Conservation (phyloP, 768 basidiomycete genomes). For the Myochromella boudieri region DNA sequence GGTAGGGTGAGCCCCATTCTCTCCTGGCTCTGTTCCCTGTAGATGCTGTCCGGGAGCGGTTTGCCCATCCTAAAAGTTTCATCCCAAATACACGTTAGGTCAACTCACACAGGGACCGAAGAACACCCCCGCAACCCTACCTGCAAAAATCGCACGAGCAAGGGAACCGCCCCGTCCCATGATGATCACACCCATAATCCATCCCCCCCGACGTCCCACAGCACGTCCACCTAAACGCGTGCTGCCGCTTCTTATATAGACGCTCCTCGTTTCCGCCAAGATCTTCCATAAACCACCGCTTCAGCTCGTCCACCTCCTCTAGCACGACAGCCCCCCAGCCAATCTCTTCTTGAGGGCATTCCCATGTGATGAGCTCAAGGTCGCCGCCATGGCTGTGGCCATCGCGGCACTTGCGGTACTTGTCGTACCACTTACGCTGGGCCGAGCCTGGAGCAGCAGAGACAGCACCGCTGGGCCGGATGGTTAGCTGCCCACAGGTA, state of each 20-base stretch:
- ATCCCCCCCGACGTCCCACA: slow-evolving; percentile 34
- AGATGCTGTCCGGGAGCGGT: slow-evolving; percentile 28
- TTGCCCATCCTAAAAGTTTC: slow-evolving; percentile 29
- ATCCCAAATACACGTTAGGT: not conserved
- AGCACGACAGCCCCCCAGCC: slow-evolving; percentile 29
- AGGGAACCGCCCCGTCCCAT: slow-evolving; percentile 32
- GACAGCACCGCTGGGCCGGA: not conserved
- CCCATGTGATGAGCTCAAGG: slow-evolving; percentile 38
- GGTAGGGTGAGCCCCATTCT: slow-evolving; percentile 30
- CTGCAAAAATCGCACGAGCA: slow-evolving; percentile 40
- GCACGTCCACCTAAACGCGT: slow-evolving; percentile 38
- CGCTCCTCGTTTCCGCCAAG: slow-evolving; percentile 26
- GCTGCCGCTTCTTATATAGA: slow-evolving; percentile 29
- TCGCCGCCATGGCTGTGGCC: slow-evolving; percentile 30
- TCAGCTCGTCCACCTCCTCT: slow-evolving; percentile 29
- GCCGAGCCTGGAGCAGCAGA: slow-evolving; percentile 6
- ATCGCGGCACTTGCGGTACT: slow-evolving; percentile 29
- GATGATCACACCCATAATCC: slow-evolving; percentile 37
- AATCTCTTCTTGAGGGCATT: slow-evolving; percentile 21
- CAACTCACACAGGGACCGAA: slow-evolving; percentile 6
- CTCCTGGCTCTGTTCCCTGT: slow-evolving; percentile 24
- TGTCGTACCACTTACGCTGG: slow-evolving; percentile 29
- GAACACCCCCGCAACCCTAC: no score
- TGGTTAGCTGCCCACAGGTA: slow-evolving; percentile 16
- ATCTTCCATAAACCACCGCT: slow-evolving; percentile 26